Evolutionary conservation across 176 grass and related monocot species (phyloP).

Genomic region (Triticum timopheevii): DNA sequence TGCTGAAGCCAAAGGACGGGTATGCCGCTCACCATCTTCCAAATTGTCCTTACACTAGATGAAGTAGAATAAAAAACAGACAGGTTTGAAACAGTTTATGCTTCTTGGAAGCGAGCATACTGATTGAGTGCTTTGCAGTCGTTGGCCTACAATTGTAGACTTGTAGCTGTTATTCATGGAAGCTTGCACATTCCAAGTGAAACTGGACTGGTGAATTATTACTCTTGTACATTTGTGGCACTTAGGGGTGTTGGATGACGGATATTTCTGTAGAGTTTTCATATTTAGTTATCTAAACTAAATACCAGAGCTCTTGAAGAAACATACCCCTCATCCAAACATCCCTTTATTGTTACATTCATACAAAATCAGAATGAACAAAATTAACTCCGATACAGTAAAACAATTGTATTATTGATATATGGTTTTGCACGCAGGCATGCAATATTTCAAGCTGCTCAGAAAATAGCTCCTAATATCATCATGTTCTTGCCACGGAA

Average conservation of each 20-base stretch:
- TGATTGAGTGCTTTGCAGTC: background rate
- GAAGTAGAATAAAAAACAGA: background rate
- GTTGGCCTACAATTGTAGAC: background rate
- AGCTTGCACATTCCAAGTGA: background rate
- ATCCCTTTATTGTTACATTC: background rate
- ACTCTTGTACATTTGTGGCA: background rate
- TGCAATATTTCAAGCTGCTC: slow-evolving; percentile 53
- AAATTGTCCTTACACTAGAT: background rate
- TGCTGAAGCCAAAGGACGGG: slow-evolving; percentile 67
- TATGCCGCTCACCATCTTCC: slow-evolving; percentile 13
- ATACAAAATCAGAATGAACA: background rate
- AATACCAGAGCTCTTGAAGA: background rate
- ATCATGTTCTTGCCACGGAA: slow-evolving; percentile 78
- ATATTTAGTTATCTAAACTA: background rate
- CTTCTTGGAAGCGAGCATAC: background rate
- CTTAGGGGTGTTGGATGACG: background rate
- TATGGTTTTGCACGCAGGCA: slow-evolving; percentile 24
- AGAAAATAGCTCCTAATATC: slow-evolving; percentile 51
- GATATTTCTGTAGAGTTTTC: background rate
- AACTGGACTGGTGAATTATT: background rate
- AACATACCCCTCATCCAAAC: background rate
- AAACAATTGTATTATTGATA: background rate
- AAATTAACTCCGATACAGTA: background rate
- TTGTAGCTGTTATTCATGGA: background rate
- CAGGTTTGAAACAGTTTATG: background rate